Percentiles rank a stretch among this genome's conserved stretches.
Evolutionary conservation across 176 grass and related monocot genomes (phyloP).

Genomic region (Eleusine indica): DNA sequence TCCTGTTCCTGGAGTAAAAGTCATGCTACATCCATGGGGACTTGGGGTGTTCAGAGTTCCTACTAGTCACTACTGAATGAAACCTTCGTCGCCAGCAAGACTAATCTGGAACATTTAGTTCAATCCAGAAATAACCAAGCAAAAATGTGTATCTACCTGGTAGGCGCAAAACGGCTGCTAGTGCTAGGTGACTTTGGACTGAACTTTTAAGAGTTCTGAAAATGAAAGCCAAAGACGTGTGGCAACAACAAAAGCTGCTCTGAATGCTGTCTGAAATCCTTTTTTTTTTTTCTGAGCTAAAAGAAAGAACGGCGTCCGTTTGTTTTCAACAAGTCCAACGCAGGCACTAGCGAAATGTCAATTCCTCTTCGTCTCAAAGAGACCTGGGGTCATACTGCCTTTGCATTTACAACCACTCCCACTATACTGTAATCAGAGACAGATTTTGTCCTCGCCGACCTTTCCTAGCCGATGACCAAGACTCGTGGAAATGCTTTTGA

Average conservation of each 20-base stretch:
- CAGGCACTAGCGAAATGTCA: background rate
- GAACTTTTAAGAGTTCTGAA: no score
- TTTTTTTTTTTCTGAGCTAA: background rate
- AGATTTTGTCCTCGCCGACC: conserved; percentile 18
- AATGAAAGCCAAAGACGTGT: no score
- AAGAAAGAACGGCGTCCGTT: background rate
- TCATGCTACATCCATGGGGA: background rate
- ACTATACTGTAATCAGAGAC: background rate
- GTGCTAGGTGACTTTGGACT: no score
- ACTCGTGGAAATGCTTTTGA: background rate
- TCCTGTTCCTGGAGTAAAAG: background rate
- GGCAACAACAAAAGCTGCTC: no score
- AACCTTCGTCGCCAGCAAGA: no score
- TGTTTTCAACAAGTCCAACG: conserved; percentile 9
- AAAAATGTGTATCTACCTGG: no score
- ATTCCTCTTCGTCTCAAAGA: background rate
- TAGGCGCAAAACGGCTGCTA: no score
- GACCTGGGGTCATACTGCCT: background rate
- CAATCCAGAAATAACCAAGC: no score
- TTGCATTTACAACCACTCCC: conserved; percentile 6
- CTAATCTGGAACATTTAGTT: no score
- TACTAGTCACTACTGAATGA: no score
- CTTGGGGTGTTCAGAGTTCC: background rate
- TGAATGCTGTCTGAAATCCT: conserved; percentile 13
- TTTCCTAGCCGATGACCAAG: conserved; percentile 12